Evolutionary conservation across 352 stramenopile genomes (phyloP), one percentile per base, ranked within the genome.

Genomic region (Globisporangium parvum): DNA sequence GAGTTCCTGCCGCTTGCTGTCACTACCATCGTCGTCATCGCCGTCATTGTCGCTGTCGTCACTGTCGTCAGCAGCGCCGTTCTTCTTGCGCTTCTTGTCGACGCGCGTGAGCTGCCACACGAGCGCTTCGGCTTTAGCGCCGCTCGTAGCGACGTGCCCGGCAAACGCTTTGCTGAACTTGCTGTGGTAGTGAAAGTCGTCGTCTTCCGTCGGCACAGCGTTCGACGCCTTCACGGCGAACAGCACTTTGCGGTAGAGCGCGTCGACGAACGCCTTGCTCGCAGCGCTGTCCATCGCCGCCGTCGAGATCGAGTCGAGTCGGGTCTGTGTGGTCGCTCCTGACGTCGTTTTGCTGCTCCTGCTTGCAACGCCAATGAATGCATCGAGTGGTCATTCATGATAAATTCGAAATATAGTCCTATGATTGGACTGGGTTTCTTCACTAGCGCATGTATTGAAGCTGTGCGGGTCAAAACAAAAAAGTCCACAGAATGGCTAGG

Each of bases 221-320:
- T 94, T 94, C 42, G 85, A 90, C 9, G 81, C 85, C 67, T 94
- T 94, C 20, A 94, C 85, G 8, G 71, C 71, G 24, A 86, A 70
- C 54, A 91, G 55, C 57, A 91, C 80, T 52, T 86, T 88, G 57
- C 77, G 80, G 59, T 91, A 91, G 58, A 91, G 63, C 20, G 73
- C 63, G 53, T 80, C 63, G 26, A 88, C 73, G 57, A 85, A 88
- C 44, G 65, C 65, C 47, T 57, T 57, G 50, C 57, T 63, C 23
- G 44, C 50, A 2, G 21, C 57, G 37, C 42, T 39, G 57, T 58
- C 51, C 57, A 63, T 63, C 57, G 50, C 42, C 54, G 53, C 53
- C 14, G 6, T 57, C 18, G 4, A 44, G 5, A 45, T 18, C 6
- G 6, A 18, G 39, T 45, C 15, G 39, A 37, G 31, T 1, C 15